These are phyloP conservation scores for Penicillium goetzii DNA, from an alignment of 495 filamentous ascomycete genomes.

Conservation along the genomic window DNA sequence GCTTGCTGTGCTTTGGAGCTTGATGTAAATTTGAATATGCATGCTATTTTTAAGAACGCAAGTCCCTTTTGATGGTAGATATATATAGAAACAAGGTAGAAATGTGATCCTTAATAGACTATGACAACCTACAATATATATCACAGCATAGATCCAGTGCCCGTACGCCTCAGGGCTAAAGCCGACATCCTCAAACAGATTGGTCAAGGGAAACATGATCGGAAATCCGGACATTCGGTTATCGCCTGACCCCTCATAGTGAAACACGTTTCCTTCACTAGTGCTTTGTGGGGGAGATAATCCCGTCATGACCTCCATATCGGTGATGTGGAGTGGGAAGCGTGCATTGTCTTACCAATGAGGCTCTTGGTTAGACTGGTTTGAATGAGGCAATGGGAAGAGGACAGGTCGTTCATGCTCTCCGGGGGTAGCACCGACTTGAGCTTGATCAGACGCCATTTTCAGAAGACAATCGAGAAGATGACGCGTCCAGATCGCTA, in stretches of 20 bases:
- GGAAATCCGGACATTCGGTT: neutral
- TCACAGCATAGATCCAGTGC: slow-evolving; percentile 1
- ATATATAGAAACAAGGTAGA: slow-evolving; percentile 7
- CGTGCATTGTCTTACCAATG: neutral
- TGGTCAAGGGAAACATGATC: slow-evolving; percentile 1
- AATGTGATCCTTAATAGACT: neutral
- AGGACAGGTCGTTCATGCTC: neutral
- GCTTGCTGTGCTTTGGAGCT: neutral
- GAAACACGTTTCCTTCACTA: slow-evolving; percentile 5
- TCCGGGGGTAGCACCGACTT: neutral
- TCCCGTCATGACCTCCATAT: neutral
- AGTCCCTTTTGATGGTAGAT: slow-evolving; percentile 3
- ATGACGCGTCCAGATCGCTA: slow-evolving; percentile 5
- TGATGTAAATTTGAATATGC: slow-evolving; percentile 7
- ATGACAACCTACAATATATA: neutral
- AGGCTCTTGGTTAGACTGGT: neutral
- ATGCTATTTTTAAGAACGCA: slow-evolving; percentile 6
- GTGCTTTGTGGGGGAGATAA: slow-evolving; percentile 4
- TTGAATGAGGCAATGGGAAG: neutral
- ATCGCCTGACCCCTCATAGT: neutral
- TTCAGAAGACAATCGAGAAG: neutral
- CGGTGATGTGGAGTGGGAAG: neutral
- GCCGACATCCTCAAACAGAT: slow-evolving; percentile 6
- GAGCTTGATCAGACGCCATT: neutral
- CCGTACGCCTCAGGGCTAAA: neutral